Percentiles rank a stretch among this genome's conserved stretches.
phyloP scores from a whole-genome alignment of 2,329 filamentous ascomycete species.

The Pyricularia sp. region DNA sequence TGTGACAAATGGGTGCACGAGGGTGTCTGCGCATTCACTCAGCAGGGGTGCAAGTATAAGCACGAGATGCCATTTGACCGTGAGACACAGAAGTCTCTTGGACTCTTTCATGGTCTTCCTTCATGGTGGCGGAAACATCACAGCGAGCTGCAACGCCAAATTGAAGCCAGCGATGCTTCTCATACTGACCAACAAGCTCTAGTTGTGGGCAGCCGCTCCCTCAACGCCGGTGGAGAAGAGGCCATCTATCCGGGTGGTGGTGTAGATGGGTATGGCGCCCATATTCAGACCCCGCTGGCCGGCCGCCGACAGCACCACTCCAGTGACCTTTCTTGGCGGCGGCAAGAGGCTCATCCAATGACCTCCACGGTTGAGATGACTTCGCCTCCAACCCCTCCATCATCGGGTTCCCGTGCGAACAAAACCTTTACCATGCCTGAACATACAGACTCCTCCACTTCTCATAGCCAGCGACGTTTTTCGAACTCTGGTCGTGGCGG shows the following conservation, averaged over 20 bases:
- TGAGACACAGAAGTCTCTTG: conserved; percentile 52
- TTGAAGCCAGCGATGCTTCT: not conserved
- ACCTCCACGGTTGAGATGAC: not conserved
- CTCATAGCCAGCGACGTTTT: not conserved
- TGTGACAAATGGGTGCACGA: conserved; percentile 86
- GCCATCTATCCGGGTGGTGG: not conserved
- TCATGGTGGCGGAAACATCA: conserved; percentile 45
- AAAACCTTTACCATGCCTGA: not conserved
- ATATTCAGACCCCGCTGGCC: not conserved
- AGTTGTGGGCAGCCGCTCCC: not conserved
- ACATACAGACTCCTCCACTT: not conserved
- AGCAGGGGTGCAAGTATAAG: conserved; percentile 79
- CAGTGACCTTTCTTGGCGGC: not conserved
- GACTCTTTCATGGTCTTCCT: conserved; percentile 54
- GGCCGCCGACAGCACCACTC: not conserved
- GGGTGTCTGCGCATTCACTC: conserved; percentile 71
- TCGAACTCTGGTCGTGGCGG: not conserved
- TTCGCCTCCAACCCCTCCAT: not conserved
- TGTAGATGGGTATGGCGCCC: not conserved
- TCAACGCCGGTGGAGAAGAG: not conserved
- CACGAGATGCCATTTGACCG: conserved; percentile 74
- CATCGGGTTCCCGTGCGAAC: not conserved
- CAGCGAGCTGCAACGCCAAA: conserved; percentile 21
- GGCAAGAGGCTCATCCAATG: not conserved
- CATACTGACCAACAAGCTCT: not conserved